Evolutionary conservation across 1,284 basidiomycete genomes (phyloP).

Genomic region (Melampsora americana): DNA sequence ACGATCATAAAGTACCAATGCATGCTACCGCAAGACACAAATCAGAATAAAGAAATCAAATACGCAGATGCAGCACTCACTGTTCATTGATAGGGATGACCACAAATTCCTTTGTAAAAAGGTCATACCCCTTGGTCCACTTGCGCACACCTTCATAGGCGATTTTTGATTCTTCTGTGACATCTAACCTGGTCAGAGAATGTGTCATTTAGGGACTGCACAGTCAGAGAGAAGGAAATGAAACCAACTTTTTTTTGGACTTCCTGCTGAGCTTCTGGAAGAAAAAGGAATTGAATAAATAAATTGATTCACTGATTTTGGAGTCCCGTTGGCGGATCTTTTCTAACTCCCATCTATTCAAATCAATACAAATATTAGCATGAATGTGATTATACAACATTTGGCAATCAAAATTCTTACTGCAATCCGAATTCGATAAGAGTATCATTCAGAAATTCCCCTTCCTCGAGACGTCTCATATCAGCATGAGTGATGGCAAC

Average conservation of each 20-base stretch:
- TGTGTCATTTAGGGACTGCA: neutral
- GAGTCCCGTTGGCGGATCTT: constrained; percentile 57
- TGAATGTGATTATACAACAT: constrained; percentile 3
- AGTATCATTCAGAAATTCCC: constrained; percentile 90
- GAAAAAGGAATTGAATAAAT: constrained; percentile 96
- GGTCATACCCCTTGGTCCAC: constrained; percentile 73
- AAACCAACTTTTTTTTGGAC: constrained; percentile 58
- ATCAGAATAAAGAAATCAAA: constrained; percentile 8
- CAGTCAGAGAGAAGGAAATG: constrained; percentile 10
- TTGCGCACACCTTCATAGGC: constrained; percentile 81
- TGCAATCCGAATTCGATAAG: constrained; percentile 92
- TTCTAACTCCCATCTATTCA: constrained; percentile 57
- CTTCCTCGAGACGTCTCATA: constrained; percentile 66
- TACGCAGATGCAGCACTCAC: constrained; percentile 58
- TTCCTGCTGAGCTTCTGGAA: constrained; percentile 81
- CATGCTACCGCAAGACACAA: constrained; percentile 59
- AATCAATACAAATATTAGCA: constrained; percentile 54
- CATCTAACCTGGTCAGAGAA: constrained; percentile 14
- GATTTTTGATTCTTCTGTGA: constrained; percentile 51
- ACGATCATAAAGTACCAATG: constrained; percentile 99
- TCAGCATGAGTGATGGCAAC: constrained; percentile 61
- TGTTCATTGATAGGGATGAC: constrained; percentile 96
- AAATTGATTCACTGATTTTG: constrained; percentile 67
- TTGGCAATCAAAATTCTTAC: constrained; percentile 58
- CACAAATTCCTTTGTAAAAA: constrained; percentile 87